phyloP scores from a whole-genome alignment of 78 protist species.

The Diacronema lutheri region DNA sequence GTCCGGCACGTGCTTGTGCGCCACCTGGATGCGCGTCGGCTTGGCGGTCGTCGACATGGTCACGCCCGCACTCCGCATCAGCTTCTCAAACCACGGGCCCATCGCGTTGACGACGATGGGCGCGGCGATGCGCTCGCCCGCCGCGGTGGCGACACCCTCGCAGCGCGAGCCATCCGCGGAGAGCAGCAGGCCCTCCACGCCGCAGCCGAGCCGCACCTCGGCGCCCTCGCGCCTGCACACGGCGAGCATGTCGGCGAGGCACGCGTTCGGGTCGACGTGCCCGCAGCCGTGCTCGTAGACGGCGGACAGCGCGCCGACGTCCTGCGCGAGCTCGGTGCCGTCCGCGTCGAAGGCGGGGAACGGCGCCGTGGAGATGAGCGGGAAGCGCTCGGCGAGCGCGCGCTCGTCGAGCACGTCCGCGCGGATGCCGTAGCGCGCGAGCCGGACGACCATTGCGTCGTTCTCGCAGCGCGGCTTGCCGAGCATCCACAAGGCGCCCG shows the following conservation, averaged over 20 bases:
- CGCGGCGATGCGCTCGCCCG: background rate
- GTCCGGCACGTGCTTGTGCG: background rate
- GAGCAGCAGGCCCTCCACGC: background rate
- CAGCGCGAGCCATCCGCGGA: background rate
- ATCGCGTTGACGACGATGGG: background rate
- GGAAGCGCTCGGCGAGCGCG: background rate
- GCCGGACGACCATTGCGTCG: slow-evolving; percentile 7
- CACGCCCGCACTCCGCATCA: background rate
- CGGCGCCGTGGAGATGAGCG: background rate
- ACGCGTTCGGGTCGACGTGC: slow-evolving; percentile 21
- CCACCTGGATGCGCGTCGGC: slow-evolving; percentile 30
- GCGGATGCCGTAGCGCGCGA: background rate
- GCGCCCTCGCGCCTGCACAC: slow-evolving; percentile 5
- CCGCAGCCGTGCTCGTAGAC: slow-evolving; percentile 26
- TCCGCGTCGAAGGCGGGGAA: background rate
- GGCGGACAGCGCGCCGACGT: background rate
- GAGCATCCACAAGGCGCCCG: slow-evolving; percentile 32
- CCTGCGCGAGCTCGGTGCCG: background rate
- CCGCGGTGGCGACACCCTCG: background rate
- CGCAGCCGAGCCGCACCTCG: background rate
- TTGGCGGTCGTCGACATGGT: background rate
- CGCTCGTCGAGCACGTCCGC: background rate
- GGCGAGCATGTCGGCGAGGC: slow-evolving; percentile 17
- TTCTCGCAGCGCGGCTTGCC: background rate
- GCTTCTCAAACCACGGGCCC: slow-evolving; percentile 5